Evolutionary conservation across 1,139 yeast species (phyloP).

Genomic region (Meyerozyma guilliermondii): DNA sequence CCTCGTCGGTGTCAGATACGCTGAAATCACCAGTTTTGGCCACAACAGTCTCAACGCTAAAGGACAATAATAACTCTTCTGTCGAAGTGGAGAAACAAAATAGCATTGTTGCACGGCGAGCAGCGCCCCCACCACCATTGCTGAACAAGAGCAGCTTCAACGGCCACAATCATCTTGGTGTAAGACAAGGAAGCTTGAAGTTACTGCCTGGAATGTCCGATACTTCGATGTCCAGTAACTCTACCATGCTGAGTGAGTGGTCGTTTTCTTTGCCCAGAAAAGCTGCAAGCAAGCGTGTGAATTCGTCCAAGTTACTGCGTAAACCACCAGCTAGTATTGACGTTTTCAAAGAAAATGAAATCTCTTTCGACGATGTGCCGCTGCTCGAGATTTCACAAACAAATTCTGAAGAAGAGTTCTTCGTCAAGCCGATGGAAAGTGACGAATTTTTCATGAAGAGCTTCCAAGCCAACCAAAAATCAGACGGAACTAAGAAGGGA

Average conservation of each 20-base stretch:
- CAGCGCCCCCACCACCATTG: constrained; percentile 71
- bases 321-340: constrained; percentile 18
- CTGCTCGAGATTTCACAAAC: constrained; percentile 27
- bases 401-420: constrained; percentile 23
- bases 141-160: constrained; percentile 1
- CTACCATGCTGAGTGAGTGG: constrained; percentile 1
- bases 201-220: neutral
- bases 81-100: constrained; percentile 14
- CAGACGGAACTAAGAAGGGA: constrained; percentile 14
- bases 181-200: neutral
- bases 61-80: constrained; percentile 17
- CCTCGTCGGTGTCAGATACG: constrained; percentile 34
- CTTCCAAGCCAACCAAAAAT: constrained; percentile 6
- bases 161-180: neutral
- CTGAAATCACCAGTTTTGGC: constrained; percentile 36
- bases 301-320: neutral
- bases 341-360: constrained; percentile 60
- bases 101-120: constrained; percentile 56
- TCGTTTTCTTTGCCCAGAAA: neutral
- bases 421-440: constrained; percentile 24
- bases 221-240: neutral
- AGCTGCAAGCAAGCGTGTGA: neutral
- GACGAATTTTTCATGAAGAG: constrained; percentile 29
- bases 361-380: constrained; percentile 74
- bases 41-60: constrained; percentile 29